phyloP scores from a whole-genome alignment of 73 alveolate species.

The Paramecium sonneborni region DNA sequence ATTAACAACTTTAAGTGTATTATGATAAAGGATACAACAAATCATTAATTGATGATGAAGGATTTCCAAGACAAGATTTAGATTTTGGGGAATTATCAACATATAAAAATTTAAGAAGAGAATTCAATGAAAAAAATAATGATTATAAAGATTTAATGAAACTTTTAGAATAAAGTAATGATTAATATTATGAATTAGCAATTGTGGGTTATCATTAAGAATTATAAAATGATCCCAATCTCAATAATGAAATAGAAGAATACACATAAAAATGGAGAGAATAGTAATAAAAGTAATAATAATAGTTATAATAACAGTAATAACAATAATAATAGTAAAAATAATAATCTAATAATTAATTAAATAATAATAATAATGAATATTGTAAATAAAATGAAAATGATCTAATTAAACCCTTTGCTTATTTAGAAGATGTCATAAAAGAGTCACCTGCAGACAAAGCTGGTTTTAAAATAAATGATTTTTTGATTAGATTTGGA shows the following conservation, averaged over 20 bases:
- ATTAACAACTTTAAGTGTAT: slow-evolving; percentile 77
- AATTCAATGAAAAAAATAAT: slow-evolving; percentile 78
- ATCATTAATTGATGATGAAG: slow-evolving; percentile 92
- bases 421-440: not conserved
- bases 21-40: slow-evolving; percentile 84
- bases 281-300: slow-evolving; percentile 64
- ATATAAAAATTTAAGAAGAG: slow-evolving; percentile 81
- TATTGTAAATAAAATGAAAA: slow-evolving; percentile 65
- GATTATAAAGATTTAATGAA: slow-evolving; percentile 90
- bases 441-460: slow-evolving; percentile 70
- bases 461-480: not conserved
- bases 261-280: slow-evolving; percentile 63
- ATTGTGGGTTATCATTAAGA: slow-evolving; percentile 30
- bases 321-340: slow-evolving; percentile 22
- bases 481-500: not conserved
- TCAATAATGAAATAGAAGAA: not conserved
- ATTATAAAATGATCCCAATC: slow-evolving; percentile 39
- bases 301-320: slow-evolving; percentile 67
- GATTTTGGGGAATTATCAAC: slow-evolving; percentile 79
- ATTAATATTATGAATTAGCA: slow-evolving; percentile 62
- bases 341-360: not conserved
- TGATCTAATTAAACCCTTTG: slow-evolving; percentile 79
- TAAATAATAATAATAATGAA: slow-evolving; percentile 37
- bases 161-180: slow-evolving; percentile 14
- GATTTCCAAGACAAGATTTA: slow-evolving; percentile 93